These are phyloP conservation scores for Rhododendron griersonianum DNA, from an alignment of 148 eudicot species.

Conservation along the genomic window DNA sequence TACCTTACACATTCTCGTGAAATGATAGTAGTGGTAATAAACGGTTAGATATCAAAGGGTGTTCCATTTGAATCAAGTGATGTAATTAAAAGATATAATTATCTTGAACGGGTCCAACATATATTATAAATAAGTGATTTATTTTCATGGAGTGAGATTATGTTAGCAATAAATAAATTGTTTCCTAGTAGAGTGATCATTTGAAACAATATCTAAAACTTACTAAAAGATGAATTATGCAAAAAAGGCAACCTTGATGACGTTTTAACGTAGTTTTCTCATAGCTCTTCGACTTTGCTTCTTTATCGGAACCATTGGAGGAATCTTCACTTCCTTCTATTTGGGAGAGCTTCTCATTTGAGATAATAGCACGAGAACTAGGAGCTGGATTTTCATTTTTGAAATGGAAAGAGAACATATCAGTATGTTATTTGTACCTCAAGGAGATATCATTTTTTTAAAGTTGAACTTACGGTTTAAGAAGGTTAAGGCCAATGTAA, in stretches of 20 bases:
- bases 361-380: constrained; percentile 56
- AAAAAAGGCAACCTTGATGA: constrained; percentile 34
- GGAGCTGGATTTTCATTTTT: constrained; percentile 44
- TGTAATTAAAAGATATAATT: too few relatives aligned
- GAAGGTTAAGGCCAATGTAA: constrained; percentile 54
- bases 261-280: constrained; percentile 3
- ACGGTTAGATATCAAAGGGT: too few relatives aligned
- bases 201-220: not conserved
- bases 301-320: not conserved
- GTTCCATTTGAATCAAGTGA: too few relatives aligned
- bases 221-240: not conserved
- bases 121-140: too few relatives aligned
- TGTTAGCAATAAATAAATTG: too few relatives aligned
- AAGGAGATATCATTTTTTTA: not conserved
- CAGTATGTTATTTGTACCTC: not conserved
- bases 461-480: constrained; percentile 48
- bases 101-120: too few relatives aligned
- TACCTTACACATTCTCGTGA: too few relatives aligned
- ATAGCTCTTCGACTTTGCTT: constrained; percentile 2
- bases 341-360: constrained; percentile 52
- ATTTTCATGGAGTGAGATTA: too few relatives aligned
- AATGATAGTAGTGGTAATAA: too few relatives aligned
- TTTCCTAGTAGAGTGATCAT: not conserved
- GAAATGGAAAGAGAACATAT: not conserved
- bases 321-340: constrained; percentile 24